phyloP scores from a whole-genome alignment of 1,284 basidiomycete species.

The Crucibulum cyathiforme region DNA sequence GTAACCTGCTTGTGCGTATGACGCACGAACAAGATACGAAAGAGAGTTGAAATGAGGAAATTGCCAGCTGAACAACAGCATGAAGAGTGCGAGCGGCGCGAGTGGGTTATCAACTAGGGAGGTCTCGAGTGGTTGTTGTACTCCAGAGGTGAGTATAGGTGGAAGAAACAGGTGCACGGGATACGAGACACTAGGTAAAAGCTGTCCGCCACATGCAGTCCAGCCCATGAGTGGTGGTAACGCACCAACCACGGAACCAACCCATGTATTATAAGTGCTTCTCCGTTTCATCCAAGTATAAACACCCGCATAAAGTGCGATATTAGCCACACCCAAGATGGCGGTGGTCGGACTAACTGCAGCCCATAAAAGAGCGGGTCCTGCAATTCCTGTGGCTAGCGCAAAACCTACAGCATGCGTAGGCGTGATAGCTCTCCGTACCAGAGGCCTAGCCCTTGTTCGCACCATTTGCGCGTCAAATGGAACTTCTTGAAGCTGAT shows the following conservation, averaged over 20 bases:
- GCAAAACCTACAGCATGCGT: constrained; percentile 89
- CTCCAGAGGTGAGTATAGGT: constrained; percentile 34
- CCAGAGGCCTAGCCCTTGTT: constrained; percentile 90
- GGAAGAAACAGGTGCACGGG: constrained; percentile 66
- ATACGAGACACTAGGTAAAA: constrained; percentile 64
- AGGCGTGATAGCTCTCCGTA: constrained; percentile 81
- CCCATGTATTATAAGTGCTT: constrained; percentile 92
- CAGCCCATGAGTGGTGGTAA: constrained; percentile 98
- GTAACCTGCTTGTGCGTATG: constrained; percentile 95
- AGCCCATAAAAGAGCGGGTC: constrained; percentile 80
- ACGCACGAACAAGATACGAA: constrained; percentile 85
- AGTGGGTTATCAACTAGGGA: constrained; percentile 76
- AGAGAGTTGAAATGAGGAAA: constrained; percentile 98
- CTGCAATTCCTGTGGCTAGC: constrained; percentile 73
- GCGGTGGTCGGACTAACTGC: constrained; percentile 92
- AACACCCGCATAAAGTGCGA: constrained; percentile 87
- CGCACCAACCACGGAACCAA: constrained; percentile 91
- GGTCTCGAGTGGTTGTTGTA: constrained; percentile 44
- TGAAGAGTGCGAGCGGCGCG: constrained; percentile 77
- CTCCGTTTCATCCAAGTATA: constrained; percentile 97
- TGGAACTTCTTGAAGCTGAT: constrained; percentile 94
- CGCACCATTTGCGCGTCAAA: constrained; percentile 97
- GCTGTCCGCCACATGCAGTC: constrained; percentile 89
- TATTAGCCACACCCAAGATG: constrained; percentile 82
- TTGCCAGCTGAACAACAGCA: constrained; percentile 95